Conservation (phyloP, 106 monocot genomes). For the Ottelia alismoides region DNA sequence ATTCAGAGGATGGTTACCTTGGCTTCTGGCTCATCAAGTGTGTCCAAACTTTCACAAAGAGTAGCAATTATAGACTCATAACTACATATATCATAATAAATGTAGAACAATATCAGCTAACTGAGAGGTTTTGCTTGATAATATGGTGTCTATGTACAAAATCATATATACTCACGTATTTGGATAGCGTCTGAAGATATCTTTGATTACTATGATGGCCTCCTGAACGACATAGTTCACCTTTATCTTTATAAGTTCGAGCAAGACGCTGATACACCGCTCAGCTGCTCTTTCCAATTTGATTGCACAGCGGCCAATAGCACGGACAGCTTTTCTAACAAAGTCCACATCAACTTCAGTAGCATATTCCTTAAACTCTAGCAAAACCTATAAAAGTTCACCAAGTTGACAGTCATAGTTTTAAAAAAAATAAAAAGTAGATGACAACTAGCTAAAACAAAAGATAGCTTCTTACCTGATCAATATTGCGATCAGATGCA, state of each 20-base stretch:
- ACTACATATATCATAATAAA: conserved; percentile 44
- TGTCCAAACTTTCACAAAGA: conserved; percentile 96
- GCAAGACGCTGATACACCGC: conserved; percentile 96
- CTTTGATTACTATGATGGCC: conserved; percentile 98
- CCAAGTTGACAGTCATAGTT: neutral
- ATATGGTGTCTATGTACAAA: neutral
- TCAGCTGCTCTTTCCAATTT: conserved; percentile 98
- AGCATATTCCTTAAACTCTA: conserved; percentile 99
- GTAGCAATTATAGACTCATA: conserved; percentile 99
- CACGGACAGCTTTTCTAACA: conserved; percentile 98
- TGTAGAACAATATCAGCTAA: too few species aligned
- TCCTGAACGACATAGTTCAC: conserved; percentile 99
- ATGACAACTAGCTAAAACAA: neutral
- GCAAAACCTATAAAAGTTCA: conserved; percentile 53
- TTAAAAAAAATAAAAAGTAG: neutral
- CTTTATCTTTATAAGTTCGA: conserved; percentile 98
- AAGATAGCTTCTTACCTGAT: conserved; percentile 47
- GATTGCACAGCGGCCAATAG: conserved; percentile 98
- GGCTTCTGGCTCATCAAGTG: conserved; percentile 97
- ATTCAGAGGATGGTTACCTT: conserved; percentile 47
- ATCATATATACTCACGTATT: conserved; percentile 56
- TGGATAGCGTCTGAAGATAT: conserved; percentile 97
- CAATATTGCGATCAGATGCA: conserved; percentile 95
- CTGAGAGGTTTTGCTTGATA: too few species aligned
- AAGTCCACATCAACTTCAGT: conserved; percentile 99